These are phyloP conservation scores for Candida tallmaniae DNA, from an alignment of 805 yeast genomes.

Conservation along the genomic window DNA sequence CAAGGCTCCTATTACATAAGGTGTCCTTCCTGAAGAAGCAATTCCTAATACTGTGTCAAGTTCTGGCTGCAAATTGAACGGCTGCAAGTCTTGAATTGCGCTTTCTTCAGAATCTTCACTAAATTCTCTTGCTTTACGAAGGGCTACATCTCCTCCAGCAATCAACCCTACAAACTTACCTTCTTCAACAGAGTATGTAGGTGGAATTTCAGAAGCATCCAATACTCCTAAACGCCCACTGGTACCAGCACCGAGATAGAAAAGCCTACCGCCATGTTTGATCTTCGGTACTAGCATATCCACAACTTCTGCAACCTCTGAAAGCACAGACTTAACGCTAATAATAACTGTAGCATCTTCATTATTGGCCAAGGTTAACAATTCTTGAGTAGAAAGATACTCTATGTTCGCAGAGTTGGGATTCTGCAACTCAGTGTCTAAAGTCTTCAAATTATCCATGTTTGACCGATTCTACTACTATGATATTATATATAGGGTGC, in stretches of 20 bases:
- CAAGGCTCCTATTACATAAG: conserved; percentile 19
- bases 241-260: conserved; percentile 22
- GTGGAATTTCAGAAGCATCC: conserved; percentile 21
- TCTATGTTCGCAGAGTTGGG: conserved; percentile 9
- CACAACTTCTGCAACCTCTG: neutral
- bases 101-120: conserved; percentile 17
- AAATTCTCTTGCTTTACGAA: conserved; percentile 18
- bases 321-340: neutral
- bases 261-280: conserved; percentile 16
- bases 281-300: conserved; percentile 11
- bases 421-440: conserved; percentile 2
- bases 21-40: conserved; percentile 24
- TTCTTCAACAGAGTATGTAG: conserved; percentile 18
- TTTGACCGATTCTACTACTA: too few relatives aligned
- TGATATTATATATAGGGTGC: too few relatives aligned
- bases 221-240: conserved; percentile 19
- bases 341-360: conserved; percentile 10
- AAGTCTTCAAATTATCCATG: neutral
- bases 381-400: conserved; percentile 11
- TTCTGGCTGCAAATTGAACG: conserved; percentile 9
- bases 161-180: conserved; percentile 18
- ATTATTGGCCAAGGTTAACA: conserved; percentile 14
- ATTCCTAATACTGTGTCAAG: conserved; percentile 18
- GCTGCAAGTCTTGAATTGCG: conserved; percentile 14
- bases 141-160: conserved; percentile 21